Percentiles rank a stretch among this genome's conserved stretches.
These are phyloP conservation scores for Sclerotinia sclerotiorum DNA, from an alignment of 2,329 filamentous ascomycete genomes.

Conservation along the genomic window DNA sequence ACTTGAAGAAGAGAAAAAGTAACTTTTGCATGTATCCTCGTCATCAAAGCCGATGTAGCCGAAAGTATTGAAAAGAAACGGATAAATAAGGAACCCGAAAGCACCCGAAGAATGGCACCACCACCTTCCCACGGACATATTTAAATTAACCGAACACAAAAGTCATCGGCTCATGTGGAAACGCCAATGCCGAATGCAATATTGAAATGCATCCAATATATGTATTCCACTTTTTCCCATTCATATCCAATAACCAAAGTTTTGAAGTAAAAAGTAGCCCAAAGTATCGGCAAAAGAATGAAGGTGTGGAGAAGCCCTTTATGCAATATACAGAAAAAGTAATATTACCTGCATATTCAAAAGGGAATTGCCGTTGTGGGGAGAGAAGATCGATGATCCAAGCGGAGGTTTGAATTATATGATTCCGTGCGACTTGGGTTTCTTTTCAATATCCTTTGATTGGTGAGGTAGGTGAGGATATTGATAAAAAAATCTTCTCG, in stretches of 20 bases:
- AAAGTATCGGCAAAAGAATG: background rate
- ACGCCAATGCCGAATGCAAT: background rate
- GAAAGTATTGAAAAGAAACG: background rate
- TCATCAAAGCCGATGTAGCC: background rate
- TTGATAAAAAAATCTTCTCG: background rate
- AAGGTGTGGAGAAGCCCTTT: background rate
- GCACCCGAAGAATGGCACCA: background rate
- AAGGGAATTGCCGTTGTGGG: background rate
- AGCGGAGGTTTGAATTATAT: background rate
- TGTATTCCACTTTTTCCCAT: background rate
- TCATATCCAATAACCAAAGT: background rate
- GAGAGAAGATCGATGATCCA: background rate
- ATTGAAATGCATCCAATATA: slow-evolving; percentile 3
- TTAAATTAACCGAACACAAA: slow-evolving; percentile 4
- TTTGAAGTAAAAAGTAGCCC: background rate
- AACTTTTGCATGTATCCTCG: slow-evolving; percentile 7
- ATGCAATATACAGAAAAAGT: background rate
- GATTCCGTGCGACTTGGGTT: background rate
- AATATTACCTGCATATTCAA: slow-evolving; percentile 5
- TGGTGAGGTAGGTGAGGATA: background rate
- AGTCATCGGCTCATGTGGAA: background rate
- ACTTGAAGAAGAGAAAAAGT: background rate
- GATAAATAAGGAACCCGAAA: background rate
- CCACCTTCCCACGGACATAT: background rate
- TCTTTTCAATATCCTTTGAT: background rate